Conservation (phyloP, 2,329 filamentous ascomycete genomes). For the Parastagonospora nodorum region DNA sequence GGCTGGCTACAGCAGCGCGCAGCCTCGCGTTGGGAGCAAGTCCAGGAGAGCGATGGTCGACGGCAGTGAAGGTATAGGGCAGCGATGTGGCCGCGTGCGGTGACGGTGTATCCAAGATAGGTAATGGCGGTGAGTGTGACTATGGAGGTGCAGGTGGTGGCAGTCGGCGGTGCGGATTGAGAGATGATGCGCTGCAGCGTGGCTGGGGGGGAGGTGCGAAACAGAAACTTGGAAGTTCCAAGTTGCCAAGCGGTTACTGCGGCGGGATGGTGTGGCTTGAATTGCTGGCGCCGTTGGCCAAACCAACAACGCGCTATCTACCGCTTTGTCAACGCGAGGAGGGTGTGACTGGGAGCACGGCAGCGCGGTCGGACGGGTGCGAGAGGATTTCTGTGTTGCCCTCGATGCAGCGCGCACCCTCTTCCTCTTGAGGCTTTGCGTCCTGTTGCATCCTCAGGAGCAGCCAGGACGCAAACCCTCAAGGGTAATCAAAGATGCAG, state of each 20-base stretch:
- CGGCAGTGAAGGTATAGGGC: background rate
- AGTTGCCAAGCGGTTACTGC: slow-evolving; percentile 21
- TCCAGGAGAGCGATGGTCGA: slow-evolving; percentile 11
- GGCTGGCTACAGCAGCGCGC: slow-evolving; percentile 30
- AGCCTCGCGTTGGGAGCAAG: slow-evolving; percentile 27
- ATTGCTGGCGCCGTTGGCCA: background rate
- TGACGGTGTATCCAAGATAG: slow-evolving; percentile 12
- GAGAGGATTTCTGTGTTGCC: slow-evolving; percentile 7
- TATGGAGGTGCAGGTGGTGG: slow-evolving; percentile 2
- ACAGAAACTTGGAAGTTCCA: slow-evolving; percentile 23
- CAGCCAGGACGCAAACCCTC: slow-evolving; percentile 16
- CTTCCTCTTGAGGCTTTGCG: background rate
- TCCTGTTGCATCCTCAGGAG: slow-evolving; percentile 8
- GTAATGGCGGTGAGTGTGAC: slow-evolving; percentile 10
- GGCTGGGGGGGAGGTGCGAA: slow-evolving; percentile 22
- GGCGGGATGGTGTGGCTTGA: slow-evolving; percentile 15
- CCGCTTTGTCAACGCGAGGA: background rate
- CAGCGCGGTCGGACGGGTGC: slow-evolving; percentile 2
- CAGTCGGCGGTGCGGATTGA: slow-evolving; percentile 11
- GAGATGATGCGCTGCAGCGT: slow-evolving; percentile 28
- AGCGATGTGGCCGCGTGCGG: slow-evolving; percentile 4
- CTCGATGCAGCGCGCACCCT: slow-evolving; percentile 3
- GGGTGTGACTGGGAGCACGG: background rate
- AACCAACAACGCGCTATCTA: background rate
- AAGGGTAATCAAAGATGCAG: slow-evolving; percentile 16